These are phyloP conservation scores for Salinomyces thailandicus DNA, from an alignment of 2,329 filamentous ascomycete genomes.

Conservation along the genomic window DNA sequence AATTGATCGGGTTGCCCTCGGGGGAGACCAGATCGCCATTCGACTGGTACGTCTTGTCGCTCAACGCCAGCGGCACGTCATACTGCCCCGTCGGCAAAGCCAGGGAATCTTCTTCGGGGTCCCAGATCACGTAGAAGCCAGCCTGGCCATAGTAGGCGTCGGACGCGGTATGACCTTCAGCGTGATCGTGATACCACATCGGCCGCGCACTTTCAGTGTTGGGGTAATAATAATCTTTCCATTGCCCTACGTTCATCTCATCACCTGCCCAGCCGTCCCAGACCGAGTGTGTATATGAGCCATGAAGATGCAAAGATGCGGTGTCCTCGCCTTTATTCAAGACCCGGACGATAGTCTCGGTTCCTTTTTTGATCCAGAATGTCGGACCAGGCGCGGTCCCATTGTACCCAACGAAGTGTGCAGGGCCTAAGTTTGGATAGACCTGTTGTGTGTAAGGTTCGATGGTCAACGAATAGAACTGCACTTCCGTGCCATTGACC, in stretches of 20 bases:
- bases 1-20: slow-evolving; percentile 34
- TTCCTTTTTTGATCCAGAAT: slow-evolving; percentile 39
- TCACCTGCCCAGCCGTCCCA: slow-evolving; percentile 48
- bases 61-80: slow-evolving; percentile 43
- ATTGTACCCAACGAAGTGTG: slow-evolving; percentile 41
- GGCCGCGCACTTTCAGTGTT: slow-evolving; percentile 44
- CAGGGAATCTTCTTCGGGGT: slow-evolving; percentile 40
- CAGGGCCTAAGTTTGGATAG: slow-evolving; percentile 33
- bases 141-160: slow-evolving; percentile 49
- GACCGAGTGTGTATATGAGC: slow-evolving; percentile 34
- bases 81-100: slow-evolving; percentile 43
- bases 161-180: slow-evolving; percentile 36
- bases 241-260: slow-evolving; percentile 38
- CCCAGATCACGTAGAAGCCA: slow-evolving; percentile 46
- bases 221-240: slow-evolving; percentile 51
- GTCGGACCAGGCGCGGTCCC: slow-evolving; percentile 46
- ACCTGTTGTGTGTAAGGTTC: slow-evolving; percentile 32
- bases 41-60: slow-evolving; percentile 42
- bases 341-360: slow-evolving; percentile 45
- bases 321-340: slow-evolving; percentile 39
- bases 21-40: slow-evolving; percentile 41
- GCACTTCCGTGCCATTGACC: slow-evolving; percentile 29
- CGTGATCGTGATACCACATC: slow-evolving; percentile 48
- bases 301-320: slow-evolving; percentile 45
- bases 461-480: slow-evolving; percentile 40